Evolutionary conservation across 129 eudicot species (phyloP).

Genomic region (Helianthus tuberosus): DNA sequence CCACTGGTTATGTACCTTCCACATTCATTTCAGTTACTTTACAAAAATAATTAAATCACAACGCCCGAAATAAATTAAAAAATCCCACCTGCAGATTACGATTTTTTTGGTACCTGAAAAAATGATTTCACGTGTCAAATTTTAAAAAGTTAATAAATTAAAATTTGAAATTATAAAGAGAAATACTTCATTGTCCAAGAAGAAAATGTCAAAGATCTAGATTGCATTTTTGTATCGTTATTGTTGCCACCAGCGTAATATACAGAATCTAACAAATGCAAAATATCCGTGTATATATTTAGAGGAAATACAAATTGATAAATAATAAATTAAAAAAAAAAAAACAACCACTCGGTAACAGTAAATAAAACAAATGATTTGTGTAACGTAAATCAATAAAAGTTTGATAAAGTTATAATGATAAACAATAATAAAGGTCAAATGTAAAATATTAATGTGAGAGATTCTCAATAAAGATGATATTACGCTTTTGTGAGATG

Average conservation of each 20-base stretch:
- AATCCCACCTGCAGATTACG: too few species aligned
- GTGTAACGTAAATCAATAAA: conserved; percentile 5
- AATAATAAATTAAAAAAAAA: background rate
- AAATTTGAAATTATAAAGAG: background rate
- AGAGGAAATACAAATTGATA: conserved; percentile 12
- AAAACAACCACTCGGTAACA: background rate
- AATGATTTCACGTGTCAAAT: background rate
- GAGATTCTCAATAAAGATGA: conserved; percentile 33
- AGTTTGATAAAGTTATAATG: background rate
- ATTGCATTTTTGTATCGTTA: background rate
- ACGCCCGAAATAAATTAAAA: too few species aligned
- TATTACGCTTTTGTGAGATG: conserved; percentile 23
- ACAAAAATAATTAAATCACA: too few species aligned
- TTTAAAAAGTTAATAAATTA: background rate
- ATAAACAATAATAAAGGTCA: conserved; percentile 18
- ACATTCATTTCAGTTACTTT: background rate
- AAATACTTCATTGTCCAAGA: background rate
- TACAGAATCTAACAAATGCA: conserved; percentile 18
- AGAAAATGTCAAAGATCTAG: conserved; percentile 5
- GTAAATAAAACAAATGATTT: conserved; percentile 8
- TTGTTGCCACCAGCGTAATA: background rate
- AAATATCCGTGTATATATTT: conserved; percentile 12
- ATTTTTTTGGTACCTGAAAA: background rate
- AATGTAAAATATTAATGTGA: conserved; percentile 16
- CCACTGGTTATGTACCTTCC: background rate